Evolutionary conservation across 2,329 filamentous ascomycete species (phyloP).

Genomic region (Aspergillus floridensis): DNA sequence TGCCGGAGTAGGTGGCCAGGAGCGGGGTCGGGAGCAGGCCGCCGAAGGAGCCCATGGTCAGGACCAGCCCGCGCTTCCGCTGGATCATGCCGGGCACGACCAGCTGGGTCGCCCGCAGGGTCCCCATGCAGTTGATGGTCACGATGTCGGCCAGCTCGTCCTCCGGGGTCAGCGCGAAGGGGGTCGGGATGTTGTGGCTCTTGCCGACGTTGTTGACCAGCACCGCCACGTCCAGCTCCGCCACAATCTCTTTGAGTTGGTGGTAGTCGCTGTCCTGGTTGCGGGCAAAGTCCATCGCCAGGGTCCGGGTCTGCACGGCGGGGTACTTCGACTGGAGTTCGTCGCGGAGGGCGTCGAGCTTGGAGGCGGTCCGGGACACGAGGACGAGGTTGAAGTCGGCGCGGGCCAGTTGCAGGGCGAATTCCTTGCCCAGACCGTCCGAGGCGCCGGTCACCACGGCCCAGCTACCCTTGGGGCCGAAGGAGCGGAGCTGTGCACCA

Average conservation of each 20-base stretch:
- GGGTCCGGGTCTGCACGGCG: conserved; percentile 67
- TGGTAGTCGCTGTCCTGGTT: conserved; percentile 79
- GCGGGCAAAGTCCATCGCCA: conserved; percentile 88
- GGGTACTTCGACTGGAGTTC: conserved; percentile 71
- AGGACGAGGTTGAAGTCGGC: conserved; percentile 95
- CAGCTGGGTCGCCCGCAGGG: conserved; percentile 81
- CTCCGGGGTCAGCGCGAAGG: conserved; percentile 75
- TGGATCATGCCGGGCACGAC: conserved; percentile 80
- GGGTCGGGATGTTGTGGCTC: conserved; percentile 87
- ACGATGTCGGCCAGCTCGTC: conserved; percentile 86
- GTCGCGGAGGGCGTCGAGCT: conserved; percentile 72
- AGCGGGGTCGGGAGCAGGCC: conserved; percentile 89
- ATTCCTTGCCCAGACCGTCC: conserved; percentile 96
- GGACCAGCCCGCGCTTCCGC: conserved; percentile 80
- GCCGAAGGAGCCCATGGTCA: conserved; percentile 97
- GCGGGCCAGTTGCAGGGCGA: conserved; percentile 79
- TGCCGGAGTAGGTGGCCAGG: conserved; percentile 92
- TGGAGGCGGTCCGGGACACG: conserved; percentile 90
- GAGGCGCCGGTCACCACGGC: conserved; percentile 92
- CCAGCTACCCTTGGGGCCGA: conserved; percentile 90
- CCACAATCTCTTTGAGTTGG: conserved; percentile 64
- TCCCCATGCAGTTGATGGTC: conserved; percentile 91
- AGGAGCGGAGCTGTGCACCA: conserved; percentile 73
- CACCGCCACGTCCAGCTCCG: conserved; percentile 76
- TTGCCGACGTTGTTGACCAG: conserved; percentile 96